Base-by-base conservation (phyloP, 2,329 filamentous ascomycete genomes). In the Sarocladium strictum region DNA sequence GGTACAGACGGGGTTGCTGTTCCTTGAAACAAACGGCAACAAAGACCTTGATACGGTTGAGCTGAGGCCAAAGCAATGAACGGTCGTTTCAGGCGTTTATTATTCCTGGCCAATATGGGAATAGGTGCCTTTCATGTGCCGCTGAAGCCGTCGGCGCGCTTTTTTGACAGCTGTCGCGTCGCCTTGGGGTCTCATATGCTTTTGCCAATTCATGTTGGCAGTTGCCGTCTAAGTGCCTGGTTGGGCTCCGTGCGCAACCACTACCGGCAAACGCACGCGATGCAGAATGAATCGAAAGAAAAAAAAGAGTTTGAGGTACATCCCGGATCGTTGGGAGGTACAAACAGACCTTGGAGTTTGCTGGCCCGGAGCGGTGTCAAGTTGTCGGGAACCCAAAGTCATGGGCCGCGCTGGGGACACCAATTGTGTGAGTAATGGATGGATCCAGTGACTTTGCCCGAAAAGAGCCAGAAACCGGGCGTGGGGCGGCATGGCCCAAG, bases 81-180 rank as follows among this genome's bases (percentile, higher is more conserved):
- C n/a, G 27, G n/a, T 23, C 35, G 47, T 51, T 51, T 51, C 47
- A 35, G 26, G 47, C 29, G 12, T 51, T 51, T 51, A n/a, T 33
- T 10, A 23, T 11, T 23, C 6, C 17, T 35, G 27, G 17, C 26
- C 24, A n/a, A 17, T 51, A 17, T 51, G 26, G 24, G 32, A 49
- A 49, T 49, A 49, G 43, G 11, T 29, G 17, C 26, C 23, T 27
- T 49, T 49, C 23, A 49, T 6, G 6, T 49, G 26, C 40, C 21
- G 40, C 10, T 43, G 9, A 43, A 43, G 40, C 6, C 40, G 12
- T 3, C 3, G 3, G 23, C 17, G 12, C n/a, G 43, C 43, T 17
- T 15, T 12, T 47, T 27, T 47, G 43, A 47, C 43, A 47, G 43
- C 24, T 27, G 43, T 24, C 10, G 7, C 9, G 3, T n/a, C n/a